A percentile compares a stretch with the other conserved stretches of the same genome.
These are phyloP conservation scores for Umbellularia californica DNA, from an alignment of 164 flowering plant species.

Conservation along the genomic window DNA sequence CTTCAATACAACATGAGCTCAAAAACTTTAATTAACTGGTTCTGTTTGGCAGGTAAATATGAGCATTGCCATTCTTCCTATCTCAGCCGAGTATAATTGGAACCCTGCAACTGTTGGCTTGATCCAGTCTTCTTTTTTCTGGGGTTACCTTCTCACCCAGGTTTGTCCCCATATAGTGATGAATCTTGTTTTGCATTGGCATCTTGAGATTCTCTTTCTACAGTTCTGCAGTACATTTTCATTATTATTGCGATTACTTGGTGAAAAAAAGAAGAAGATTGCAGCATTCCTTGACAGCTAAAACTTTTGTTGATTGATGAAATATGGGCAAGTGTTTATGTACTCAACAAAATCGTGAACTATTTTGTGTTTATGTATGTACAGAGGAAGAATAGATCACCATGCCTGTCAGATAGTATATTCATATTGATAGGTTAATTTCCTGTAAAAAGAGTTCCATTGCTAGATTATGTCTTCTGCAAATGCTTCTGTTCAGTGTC, in stretches of 20 bases:
- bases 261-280: neutral
- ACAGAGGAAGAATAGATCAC: neutral
- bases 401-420: neutral
- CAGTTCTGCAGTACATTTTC: neutral
- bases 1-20: neutral
- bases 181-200: neutral
- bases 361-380: too few relatives aligned
- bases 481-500: neutral
- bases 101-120: conserved; percentile 85
- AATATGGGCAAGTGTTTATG: neutral
- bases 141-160: conserved; percentile 99
- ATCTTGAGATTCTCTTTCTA: conserved; percentile 1
- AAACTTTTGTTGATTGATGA: neutral
- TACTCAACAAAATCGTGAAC: too few relatives aligned
- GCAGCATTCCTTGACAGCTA: neutral
- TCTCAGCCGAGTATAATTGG: conserved; percentile 88
- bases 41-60: conserved; percentile 73
- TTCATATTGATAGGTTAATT: neutral
- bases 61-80: conserved; percentile 99
- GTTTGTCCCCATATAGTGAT: conserved; percentile 21
- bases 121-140: conserved; percentile 95
- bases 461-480: neutral
- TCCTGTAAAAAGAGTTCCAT: neutral
- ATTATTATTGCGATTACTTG: neutral
- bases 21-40: neutral